These are phyloP conservation scores for Ceratobasidium sp. DNA, from an alignment of 1,284 basidiomycete species.

Conservation along the genomic window DNA sequence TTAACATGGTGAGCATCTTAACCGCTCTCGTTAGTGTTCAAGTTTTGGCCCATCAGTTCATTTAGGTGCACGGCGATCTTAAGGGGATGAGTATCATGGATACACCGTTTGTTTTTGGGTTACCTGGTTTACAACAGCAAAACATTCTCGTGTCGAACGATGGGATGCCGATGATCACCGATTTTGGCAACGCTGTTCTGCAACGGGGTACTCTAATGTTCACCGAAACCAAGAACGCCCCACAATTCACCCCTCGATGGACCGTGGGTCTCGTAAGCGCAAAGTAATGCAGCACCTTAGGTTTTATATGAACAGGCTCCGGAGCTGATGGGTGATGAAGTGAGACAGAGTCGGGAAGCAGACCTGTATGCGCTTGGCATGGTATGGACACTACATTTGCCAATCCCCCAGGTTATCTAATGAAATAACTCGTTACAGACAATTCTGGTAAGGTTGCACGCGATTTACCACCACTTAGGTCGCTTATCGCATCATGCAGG, in stretches of 20 bases:
- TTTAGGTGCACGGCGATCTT: slow-evolving; percentile 14
- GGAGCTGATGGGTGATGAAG: neutral
- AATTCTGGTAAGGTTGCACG: neutral
- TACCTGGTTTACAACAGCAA: neutral
- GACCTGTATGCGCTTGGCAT: neutral
- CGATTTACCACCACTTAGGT: neutral
- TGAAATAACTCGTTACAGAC: neutral
- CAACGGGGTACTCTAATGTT: neutral
- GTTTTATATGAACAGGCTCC: neutral
- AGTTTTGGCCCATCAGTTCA: neutral
- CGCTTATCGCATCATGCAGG: neutral
- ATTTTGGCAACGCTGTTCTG: slow-evolving; percentile 4
- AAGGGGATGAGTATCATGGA: slow-evolving; percentile 1
- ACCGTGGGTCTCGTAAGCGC: neutral
- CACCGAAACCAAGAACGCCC: neutral
- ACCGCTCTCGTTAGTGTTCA: too few relatives aligned
- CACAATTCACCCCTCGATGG: neutral
- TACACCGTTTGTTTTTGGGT: too few relatives aligned
- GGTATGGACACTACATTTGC: neutral
- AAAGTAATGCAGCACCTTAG: neutral
- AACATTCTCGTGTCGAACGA: neutral
- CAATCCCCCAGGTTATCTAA: neutral
- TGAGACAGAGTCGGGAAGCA: neutral
- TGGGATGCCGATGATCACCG: neutral
- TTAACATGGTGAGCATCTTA: neutral